phyloP scores from a whole-genome alignment of 495 filamentous ascomycete species.

The Penicillium macrosclerotiorum region DNA sequence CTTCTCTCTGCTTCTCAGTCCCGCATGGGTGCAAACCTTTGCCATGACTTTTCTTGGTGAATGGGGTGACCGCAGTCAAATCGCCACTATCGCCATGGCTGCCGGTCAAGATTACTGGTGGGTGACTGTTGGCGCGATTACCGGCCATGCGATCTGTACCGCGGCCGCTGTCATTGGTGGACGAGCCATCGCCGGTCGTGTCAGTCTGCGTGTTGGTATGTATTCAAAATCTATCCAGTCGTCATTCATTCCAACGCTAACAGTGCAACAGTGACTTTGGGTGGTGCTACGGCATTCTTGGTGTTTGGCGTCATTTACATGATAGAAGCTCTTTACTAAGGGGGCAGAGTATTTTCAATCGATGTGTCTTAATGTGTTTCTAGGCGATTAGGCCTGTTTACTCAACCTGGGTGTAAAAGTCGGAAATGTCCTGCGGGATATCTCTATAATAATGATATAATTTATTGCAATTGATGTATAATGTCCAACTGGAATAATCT shows the following conservation, averaged over 20 bases:
- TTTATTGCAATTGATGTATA: conserved; percentile 11
- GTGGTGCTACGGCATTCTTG: conserved; percentile 89
- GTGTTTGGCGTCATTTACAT: conserved; percentile 90
- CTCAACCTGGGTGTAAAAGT: conserved; percentile 18
- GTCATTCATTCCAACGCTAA: conserved; percentile 17
- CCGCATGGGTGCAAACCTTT: conserved; percentile 98
- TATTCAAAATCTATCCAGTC: conserved; percentile 23
- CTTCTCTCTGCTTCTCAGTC: conserved; percentile 80
- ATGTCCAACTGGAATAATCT: conserved; percentile 1
- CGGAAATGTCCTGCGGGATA: conserved; percentile 20
- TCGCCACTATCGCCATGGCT: conserved; percentile 98
- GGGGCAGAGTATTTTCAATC: conserved; percentile 13
- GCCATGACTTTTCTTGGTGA: conserved; percentile 98
- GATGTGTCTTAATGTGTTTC: conserved; percentile 5
- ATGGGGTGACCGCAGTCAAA: conserved; percentile 97
- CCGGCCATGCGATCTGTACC: conserved; percentile 87
- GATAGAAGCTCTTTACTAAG: conserved; percentile 68
- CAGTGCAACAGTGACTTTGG: conserved; percentile 72
- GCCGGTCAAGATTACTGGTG: conserved; percentile 99
- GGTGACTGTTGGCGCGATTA: conserved; percentile 87
- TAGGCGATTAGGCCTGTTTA: conserved; percentile 10
- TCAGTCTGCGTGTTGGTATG: conserved; percentile 96
- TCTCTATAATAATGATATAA: conserved; percentile 24
- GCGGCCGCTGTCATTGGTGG: conserved; percentile 92
- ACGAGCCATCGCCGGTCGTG: conserved; percentile 84